Evolutionary conservation across 208 protist genomes (phyloP).

Genomic region (Crithidia sp.): DNA sequence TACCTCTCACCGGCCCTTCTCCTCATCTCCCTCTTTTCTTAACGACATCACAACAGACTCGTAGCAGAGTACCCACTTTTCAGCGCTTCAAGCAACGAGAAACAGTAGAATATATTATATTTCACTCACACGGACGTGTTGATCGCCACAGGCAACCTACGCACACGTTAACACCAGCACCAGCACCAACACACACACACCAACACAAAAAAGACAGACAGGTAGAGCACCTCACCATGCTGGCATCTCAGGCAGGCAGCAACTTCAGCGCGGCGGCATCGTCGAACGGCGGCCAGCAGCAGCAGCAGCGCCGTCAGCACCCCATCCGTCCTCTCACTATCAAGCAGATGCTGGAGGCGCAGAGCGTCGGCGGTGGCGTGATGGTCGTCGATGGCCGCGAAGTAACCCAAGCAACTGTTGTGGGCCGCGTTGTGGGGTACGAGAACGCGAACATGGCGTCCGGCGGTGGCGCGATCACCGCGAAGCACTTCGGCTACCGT

Average conservation of each 20-base stretch:
- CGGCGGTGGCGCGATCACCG: conserved; percentile 70
- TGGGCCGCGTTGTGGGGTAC: conserved; percentile 85
- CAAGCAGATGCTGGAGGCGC: conserved; percentile 85
- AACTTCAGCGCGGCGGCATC: conserved; percentile 38
- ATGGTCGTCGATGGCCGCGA: conserved; percentile 90
- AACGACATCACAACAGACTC: too few species aligned
- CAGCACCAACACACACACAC: not conserved
- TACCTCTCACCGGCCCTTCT: too few species aligned
- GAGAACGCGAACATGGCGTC: conserved; percentile 61
- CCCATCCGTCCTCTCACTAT: conserved; percentile 90
- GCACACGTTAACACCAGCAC: not conserved
- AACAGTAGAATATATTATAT: too few species aligned
- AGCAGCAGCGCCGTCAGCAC: conserved; percentile 76
- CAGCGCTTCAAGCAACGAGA: too few species aligned
- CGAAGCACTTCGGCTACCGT: conserved; percentile 87
- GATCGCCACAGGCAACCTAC: too few species aligned
- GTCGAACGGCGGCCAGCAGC: conserved; percentile 32
- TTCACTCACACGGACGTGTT: too few species aligned
- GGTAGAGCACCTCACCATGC: not conserved
- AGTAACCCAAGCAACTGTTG: conserved; percentile 84
- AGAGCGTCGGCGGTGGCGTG: conserved; percentile 86
- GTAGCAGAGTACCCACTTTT: too few species aligned
- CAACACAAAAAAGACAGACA: not conserved
- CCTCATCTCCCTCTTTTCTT: too few species aligned
- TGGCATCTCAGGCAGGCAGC: conserved; percentile 23